phyloP scores from a whole-genome alignment of 1,139 yeast species.

The Kodamaea ohmeri region DNA sequence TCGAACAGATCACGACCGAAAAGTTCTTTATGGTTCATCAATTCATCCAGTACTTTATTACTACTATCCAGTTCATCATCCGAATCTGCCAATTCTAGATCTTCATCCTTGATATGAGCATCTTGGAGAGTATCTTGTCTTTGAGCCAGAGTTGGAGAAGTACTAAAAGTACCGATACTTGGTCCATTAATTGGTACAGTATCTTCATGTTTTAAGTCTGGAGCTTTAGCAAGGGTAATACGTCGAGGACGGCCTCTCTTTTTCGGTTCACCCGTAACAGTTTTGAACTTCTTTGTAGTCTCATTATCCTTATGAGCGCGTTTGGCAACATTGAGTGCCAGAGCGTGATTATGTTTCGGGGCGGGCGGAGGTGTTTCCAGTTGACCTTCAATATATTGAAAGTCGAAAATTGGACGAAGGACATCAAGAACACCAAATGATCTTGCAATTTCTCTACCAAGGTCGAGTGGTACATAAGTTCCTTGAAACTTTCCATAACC shows the following conservation, averaged over 20 bases:
- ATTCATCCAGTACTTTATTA: conserved; percentile 24
- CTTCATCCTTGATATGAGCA: conserved; percentile 38
- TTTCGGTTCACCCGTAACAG: conserved; percentile 26
- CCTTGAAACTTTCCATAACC: conserved; percentile 96
- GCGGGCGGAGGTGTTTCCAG: conserved; percentile 75
- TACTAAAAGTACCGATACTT: conserved; percentile 28
- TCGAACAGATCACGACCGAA: conserved; percentile 45
- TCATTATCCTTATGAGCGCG: conserved; percentile 27
- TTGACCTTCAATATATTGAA: conserved; percentile 53
- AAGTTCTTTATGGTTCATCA: conserved; percentile 41
- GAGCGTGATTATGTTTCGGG: conserved; percentile 78
- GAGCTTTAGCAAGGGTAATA: conserved; percentile 27
- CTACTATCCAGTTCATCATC: conserved; percentile 26
- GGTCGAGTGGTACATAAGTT: conserved; percentile 79
- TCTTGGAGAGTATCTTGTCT: conserved; percentile 48
- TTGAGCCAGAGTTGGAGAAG: conserved; percentile 9
- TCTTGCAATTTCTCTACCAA: conserved; percentile 56
- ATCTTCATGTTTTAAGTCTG: conserved; percentile 29
- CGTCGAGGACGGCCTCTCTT: conserved; percentile 52
- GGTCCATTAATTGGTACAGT: conserved; percentile 37
- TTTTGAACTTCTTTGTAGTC: conserved; percentile 9
- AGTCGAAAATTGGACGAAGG: conserved; percentile 68
- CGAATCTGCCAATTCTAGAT: conserved; percentile 36
- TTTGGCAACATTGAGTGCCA: conserved; percentile 51
- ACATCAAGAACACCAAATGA: conserved; percentile 70